Percentiles rank a stretch among this genome's conserved stretches.
Evolutionary conservation across 257 asterid species (phyloP).

Genomic region (Nicotiana tabacum): DNA sequence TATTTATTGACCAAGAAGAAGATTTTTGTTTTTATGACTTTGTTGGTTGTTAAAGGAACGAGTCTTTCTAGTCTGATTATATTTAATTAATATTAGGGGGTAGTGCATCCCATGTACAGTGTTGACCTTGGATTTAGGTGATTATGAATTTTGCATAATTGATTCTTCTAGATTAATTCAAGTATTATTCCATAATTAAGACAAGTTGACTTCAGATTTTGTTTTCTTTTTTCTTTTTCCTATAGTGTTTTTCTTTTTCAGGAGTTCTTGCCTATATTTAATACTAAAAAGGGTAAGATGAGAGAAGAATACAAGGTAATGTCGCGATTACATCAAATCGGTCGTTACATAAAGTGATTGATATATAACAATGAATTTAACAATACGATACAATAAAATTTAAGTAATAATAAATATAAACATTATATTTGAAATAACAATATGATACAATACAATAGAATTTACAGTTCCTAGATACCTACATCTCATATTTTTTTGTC

Average conservation of each 20-base stretch:
- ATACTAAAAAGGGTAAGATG: background rate
- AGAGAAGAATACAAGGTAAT: no score
- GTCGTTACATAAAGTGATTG: background rate
- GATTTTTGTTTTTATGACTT: background rate
- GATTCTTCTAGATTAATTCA: background rate
- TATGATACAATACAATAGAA: no score
- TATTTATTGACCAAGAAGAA: background rate
- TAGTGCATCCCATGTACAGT: constrained; percentile 12
- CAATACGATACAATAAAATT: no score
- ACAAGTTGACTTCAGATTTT: background rate
- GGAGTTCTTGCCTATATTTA: background rate
- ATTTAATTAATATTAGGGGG: background rate
- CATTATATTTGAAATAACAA: no score
- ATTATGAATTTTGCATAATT: background rate
- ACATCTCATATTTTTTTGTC: background rate
- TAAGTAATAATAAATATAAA: no score
- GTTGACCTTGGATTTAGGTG: constrained; percentile 2
- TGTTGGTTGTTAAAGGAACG: background rate
- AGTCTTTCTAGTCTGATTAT: background rate
- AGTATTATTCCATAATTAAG: background rate
- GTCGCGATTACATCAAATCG: no score
- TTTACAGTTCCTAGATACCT: background rate
- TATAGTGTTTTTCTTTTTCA: no score
- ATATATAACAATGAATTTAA: no score
- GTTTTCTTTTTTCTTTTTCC: background rate